Evolutionary conservation across 495 filamentous ascomycete genomes (phyloP), one percentile per base, ranked within the genome.

Genomic region (Aspergillus hancockii): DNA sequence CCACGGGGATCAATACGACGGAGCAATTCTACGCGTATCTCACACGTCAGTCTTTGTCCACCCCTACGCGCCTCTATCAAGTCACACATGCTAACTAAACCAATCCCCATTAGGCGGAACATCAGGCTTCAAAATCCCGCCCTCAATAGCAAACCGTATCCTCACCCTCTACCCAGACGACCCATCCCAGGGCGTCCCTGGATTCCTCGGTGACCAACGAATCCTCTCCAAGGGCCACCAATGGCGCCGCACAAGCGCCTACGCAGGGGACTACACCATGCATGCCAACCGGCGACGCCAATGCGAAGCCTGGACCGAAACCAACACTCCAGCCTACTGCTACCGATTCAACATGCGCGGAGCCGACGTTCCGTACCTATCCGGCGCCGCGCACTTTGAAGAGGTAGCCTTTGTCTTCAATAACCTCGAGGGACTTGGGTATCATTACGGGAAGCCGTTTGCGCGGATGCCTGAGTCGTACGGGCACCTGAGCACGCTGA

Each of bases 361-460:
- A 0, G 73, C 67, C 31, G 76, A 79, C 52, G 58, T 72, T 0
- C 63, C 75, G 2, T 59, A 61, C 9, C 49, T 70, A 0, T 59
- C 64, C 6, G 80, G 81, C 8, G 79, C 75, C 1, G 78, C 79
- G n/a, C 85, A 88, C 61, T 86, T 87, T 60, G 76, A 78, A 43
- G 85, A 88, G 55, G 83, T 88, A 1, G 66, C 82, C 1, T 84
- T 82, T 65, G 84, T 84, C 28, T 87, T 87, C 65, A 71, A 85
- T 69, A 87, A 87, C 58, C 71, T 80, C 40, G 62, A 73, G 2
- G 79, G 82, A 1, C 57, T 73, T 21, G 81, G 81, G 8, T 83
- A 83, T 59, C 75, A 70, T 63, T 79, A 67, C 75, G 71, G 71
- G 22, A 75, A 54, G 63, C 85, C 72, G 55, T 85, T 79, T 70